Base-by-base conservation (phyloP, 2,329 filamentous ascomycete genomes). In the Calonectria naviculata region DNA sequence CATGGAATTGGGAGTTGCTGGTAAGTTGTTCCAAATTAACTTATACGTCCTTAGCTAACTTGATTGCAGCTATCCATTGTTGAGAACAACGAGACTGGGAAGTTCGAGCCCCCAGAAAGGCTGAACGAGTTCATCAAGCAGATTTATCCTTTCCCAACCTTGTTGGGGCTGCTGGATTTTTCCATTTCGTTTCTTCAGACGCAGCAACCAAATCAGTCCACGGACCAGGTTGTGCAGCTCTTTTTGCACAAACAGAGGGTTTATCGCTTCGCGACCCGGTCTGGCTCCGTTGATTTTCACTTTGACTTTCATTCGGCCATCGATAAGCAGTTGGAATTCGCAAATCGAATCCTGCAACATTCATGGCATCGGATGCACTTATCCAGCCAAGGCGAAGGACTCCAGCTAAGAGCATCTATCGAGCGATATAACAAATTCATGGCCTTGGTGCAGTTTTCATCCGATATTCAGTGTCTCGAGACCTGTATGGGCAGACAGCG, bases 351-450 rank as follows among this genome's bases (percentile, higher is more conserved):
- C 10, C 26, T 73, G 12, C 31, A 67, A 2, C 73, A 70, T 56
- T 78, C 75, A 1, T 75, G 68, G 74, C 75, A 78, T 54, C 74
- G 68, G 2, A 72, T 77, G 65, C 68, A 70, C 29, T 31, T 10
- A 10, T 44, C 49, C 6, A 24, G 19, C 19, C 13, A 19, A 7
- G 47, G 54, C 5, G 66, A 66, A 12, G 67, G 71, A 28, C 52
- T 28, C 15, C 71, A 61, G 13, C 47, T 75, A 21, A 31, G 31
- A 19, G 24, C 47, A 10, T 42, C 68, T n/a, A 67, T 75, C 29
- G 56, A 70, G 21, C 68, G 74, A 34, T 77, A 73, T 31, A 54
- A 44, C 19, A 73, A 62, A 29, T 70, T 73, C 47, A 68, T 78
- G 70, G 70, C 68, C 19, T 31, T 77, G 28, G n/a, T 56, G 10